Conservation (phyloP, 805 yeast genomes). For the Saccharomycopsis fermentans region DNA sequence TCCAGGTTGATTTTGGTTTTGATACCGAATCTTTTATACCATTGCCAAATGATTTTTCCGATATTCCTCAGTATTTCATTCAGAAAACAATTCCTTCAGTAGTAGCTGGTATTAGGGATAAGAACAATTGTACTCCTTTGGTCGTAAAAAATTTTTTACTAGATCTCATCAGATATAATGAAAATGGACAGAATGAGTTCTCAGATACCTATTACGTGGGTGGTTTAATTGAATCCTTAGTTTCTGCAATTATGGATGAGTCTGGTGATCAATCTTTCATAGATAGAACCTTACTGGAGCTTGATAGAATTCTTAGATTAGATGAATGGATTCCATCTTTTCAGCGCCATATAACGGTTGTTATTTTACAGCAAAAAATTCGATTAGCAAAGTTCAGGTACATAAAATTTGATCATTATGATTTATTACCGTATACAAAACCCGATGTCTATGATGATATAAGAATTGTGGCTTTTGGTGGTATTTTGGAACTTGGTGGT, state of each 20-base stretch:
- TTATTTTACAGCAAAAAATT: conserved; percentile 51
- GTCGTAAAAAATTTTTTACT: conserved; percentile 54
- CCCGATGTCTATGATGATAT: conserved; percentile 39
- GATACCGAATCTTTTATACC: conserved; percentile 55
- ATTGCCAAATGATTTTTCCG: conserved; percentile 67
- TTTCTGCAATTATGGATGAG: conserved; percentile 25
- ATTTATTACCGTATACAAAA: conserved; percentile 43
- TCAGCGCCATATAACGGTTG: conserved; percentile 42
- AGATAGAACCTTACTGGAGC: conserved; percentile 46
- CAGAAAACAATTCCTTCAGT: conserved; percentile 60
- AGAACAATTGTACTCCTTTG: conserved; percentile 50
- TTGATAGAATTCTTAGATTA: conserved; percentile 64
- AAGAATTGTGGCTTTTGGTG: conserved; percentile 58
- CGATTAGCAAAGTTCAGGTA: conserved; percentile 47
- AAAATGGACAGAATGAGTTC: conserved; percentile 68
- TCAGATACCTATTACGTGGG: conserved; percentile 63
- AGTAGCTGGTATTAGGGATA: conserved; percentile 50
- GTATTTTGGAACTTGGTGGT: conserved; percentile 67
- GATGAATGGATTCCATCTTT: conserved; percentile 83
- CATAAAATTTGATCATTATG: conserved; percentile 41
- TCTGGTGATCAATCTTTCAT: conserved; percentile 30
- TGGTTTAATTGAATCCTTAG: conserved; percentile 45
- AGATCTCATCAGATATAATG: conserved; percentile 71
- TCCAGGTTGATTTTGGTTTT: conserved; percentile 63
- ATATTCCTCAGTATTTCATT: conserved; percentile 57